Base-by-base conservation (phyloP, 768 basidiomycete genomes). In the Atractiella rhizophila region DNA sequence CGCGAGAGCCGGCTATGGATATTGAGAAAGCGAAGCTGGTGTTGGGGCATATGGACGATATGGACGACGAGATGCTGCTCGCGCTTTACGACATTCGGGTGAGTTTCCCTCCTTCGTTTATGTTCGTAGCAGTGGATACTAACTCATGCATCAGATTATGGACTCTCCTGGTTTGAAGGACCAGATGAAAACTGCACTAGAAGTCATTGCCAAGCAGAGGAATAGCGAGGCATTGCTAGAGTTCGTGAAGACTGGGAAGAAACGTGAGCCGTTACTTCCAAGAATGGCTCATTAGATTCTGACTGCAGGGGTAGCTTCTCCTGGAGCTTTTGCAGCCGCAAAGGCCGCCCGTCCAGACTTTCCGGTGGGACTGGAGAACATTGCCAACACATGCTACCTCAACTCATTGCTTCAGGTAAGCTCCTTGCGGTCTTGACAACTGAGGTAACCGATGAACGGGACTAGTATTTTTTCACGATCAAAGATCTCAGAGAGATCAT, bases 401-500 rank as follows among this genome's bases (percentile, higher is more conserved):
- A 98, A 98, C 58, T 88, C 85, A 49, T 79, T 77, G 12, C 62
- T 96, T 35, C 88, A 96, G 62, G 15, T 77, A 73, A 63, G 76
- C n/a, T n/a, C n/a, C n/a, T n/a, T n/a, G n/a, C n/a, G n/a, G n/a
- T 19, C 36, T 10, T 12, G 13, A 20, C 41, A 7, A 45, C 27
- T 24, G 28, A 34, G 20, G 11, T 26, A 2, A 19, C 24, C 16
- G 4, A 0, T 15, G 11, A 19, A 16, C 21, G 4, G 13, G 12
- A 7, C n/a, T 55, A 88, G 76, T 91, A 88, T 57, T 86, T 91
- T 56, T 88, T 83, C 57, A 88, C 83, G n/a, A 82, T 91, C 58
- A 76, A 70, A 54, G 79, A 85, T 27, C 68, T 91, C 21, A 68
- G 85, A 25, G 72, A 74, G 16, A 73, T 76, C 5, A 71, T 88